A percentile compares a stretch with the other conserved stretches of the same genome.
Evolutionary conservation across 176 grass and related monocot species (phyloP).

Genomic region (Rhipidocladum racemiflorum): DNA sequence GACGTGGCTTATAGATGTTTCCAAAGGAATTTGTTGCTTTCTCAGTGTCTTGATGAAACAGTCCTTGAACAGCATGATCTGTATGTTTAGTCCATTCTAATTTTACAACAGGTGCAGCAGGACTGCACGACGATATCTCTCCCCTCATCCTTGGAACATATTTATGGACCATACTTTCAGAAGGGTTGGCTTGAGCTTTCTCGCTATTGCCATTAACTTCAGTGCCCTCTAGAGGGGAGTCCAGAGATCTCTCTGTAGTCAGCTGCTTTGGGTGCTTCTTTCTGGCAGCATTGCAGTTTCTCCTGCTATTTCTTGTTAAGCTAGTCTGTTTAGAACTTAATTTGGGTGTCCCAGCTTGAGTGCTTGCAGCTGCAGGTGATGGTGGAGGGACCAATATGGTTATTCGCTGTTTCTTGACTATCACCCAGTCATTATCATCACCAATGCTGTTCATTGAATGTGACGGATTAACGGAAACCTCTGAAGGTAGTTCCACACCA

Average conservation of each 20-base stretch:
- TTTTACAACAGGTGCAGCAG: constrained; percentile 13
- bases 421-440: constrained; percentile 47
- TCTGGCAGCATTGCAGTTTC: constrained; percentile 18
- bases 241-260: constrained; percentile 7
- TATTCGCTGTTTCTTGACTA: constrained; percentile 55
- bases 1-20: not conserved
- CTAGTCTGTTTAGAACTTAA: constrained; percentile 16
- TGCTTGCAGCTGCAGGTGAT: constrained; percentile 27
- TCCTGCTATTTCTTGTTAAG: constrained; percentile 23
- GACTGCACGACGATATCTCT: not conserved
- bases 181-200: constrained; percentile 7
- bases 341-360: not conserved
- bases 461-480: not conserved
- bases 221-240: not conserved
- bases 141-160: not conserved
- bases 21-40: not conserved
- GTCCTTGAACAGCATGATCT: constrained; percentile 16
- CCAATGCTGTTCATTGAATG: constrained; percentile 21
- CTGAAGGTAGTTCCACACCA: constrained; percentile 1
- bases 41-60: not conserved
- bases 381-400: constrained; percentile 45
- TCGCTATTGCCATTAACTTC: not conserved
- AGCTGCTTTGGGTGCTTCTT: constrained; percentile 33
- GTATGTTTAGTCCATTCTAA: constrained; percentile 23
- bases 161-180: constrained; percentile 4